Evolutionary conservation across 768 basidiomycete genomes (phyloP).

Genomic region (Mycena leptocephala): DNA sequence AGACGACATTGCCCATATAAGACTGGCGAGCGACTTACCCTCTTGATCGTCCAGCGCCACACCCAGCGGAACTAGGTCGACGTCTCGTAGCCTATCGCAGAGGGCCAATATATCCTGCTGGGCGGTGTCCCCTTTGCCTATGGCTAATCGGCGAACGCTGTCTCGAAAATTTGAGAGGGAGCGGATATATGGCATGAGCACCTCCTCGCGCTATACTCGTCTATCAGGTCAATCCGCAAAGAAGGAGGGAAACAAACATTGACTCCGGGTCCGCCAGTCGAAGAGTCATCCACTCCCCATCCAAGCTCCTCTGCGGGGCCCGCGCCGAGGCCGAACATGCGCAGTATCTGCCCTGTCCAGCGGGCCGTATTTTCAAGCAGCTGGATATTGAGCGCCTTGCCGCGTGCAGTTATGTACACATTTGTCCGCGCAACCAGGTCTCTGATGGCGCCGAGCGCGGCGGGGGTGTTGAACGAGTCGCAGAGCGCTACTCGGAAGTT

Average conservation of each 20-base stretch:
- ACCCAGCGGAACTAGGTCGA: slow-evolving; percentile 93
- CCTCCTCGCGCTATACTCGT: slow-evolving; percentile 78
- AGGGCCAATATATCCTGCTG: slow-evolving; percentile 88
- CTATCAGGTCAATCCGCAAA: too few relatives aligned
- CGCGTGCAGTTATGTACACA: slow-evolving; percentile 85
- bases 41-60: slow-evolving; percentile 98
- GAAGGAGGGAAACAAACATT: slow-evolving; percentile 65
- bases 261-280: slow-evolving; percentile 59
- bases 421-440: slow-evolving; percentile 91
- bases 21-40: slow-evolving; percentile 64
- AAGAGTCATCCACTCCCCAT: slow-evolving; percentile 82
- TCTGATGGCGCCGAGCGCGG: slow-evolving; percentile 81
- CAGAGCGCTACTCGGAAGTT: slow-evolving; percentile 91
- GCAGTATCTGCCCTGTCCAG: slow-evolving; percentile 84
- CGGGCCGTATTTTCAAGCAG: slow-evolving; percentile 76
- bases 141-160: slow-evolving; percentile 87
- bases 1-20: slow-evolving; percentile 11
- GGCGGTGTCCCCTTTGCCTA: slow-evolving; percentile 75
- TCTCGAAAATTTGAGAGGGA: slow-evolving; percentile 93
- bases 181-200: slow-evolving; percentile 92
- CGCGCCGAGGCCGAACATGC: slow-evolving; percentile 86
- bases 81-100: slow-evolving; percentile 92
- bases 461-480: slow-evolving; percentile 98
- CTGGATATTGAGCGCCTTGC: slow-evolving; percentile 71
- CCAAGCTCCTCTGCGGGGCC: slow-evolving; percentile 79